Evolutionary conservation across 73 alveolate genomes (phyloP).

Genomic region (Symbiodinium natans): DNA sequence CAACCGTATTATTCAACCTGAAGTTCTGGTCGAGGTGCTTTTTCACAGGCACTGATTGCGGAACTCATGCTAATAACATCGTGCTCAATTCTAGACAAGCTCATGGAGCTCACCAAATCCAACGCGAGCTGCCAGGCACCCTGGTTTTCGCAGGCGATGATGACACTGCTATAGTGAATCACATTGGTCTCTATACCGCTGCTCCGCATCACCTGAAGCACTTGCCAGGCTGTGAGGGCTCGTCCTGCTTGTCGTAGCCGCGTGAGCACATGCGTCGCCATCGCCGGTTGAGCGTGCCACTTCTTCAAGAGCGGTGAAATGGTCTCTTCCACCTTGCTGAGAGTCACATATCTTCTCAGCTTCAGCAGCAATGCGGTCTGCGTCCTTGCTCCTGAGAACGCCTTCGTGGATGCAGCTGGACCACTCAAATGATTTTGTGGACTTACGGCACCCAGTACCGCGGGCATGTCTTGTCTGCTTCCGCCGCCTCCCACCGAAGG

Average conservation of each 20-base stretch:
- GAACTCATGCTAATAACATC: slow-evolving; percentile 67
- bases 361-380: background rate
- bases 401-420: background rate
- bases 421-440: background rate
- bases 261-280: slow-evolving; percentile 64
- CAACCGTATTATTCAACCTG: background rate
- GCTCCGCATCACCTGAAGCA: slow-evolving; percentile 57
- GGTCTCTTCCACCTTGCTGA: slow-evolving; percentile 26
- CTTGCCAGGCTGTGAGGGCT: slow-evolving; percentile 73
- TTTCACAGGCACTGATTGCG: slow-evolving; percentile 35
- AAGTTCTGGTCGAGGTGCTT: background rate
- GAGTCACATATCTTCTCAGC: slow-evolving; percentile 10
- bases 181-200: slow-evolving; percentile 54
- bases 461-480: background rate
- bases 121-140: slow-evolving; percentile 82
- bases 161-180: slow-evolving; percentile 79
- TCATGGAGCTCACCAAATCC: slow-evolving; percentile 42
- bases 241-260: slow-evolving; percentile 52
- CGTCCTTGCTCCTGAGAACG: background rate
- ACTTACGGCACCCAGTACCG: background rate
- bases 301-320: background rate
- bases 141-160: slow-evolving; percentile 73
- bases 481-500: background rate
- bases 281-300: slow-evolving; percentile 57
- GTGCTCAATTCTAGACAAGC: background rate